Evolutionary conservation across 495 filamentous ascomycete genomes (phyloP).

Genomic region (Aspergillus carlsbadensis): DNA sequence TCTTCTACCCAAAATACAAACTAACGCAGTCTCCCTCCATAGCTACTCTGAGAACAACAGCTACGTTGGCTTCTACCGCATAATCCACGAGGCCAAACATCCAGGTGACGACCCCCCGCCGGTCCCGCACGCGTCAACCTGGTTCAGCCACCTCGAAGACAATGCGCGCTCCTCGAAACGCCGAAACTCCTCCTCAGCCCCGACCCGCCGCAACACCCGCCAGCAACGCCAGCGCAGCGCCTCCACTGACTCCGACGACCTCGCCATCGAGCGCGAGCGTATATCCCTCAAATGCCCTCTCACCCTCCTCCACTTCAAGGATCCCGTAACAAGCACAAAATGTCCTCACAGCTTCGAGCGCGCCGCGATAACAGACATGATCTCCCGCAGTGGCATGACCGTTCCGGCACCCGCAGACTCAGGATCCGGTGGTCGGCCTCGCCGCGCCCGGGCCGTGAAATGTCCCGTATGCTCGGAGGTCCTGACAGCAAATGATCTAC

Average conservation of each 20-base stretch:
- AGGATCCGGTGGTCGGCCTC: neutral
- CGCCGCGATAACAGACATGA: conserved; percentile 64
- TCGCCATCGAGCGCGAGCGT: conserved; percentile 67
- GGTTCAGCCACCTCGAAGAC: conserved; percentile 62
- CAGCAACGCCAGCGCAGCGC: conserved; percentile 7
- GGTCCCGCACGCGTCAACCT: conserved; percentile 66
- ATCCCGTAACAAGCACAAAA: conserved; percentile 71
- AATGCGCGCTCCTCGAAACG: conserved; percentile 9
- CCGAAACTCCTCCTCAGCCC: neutral
- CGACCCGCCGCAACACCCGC: conserved; percentile 2
- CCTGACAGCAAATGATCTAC: conserved; percentile 42
- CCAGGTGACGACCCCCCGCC: conserved; percentile 60
- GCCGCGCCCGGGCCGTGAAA: conserved; percentile 33
- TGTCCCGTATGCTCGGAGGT: conserved; percentile 50
- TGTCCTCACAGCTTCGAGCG: conserved; percentile 86
- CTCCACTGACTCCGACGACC: conserved; percentile 54
- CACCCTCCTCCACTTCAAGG: conserved; percentile 68
- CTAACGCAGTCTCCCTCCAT: neutral
- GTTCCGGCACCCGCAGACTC: conserved; percentile 24
- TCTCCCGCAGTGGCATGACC: conserved; percentile 37
- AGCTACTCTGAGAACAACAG: conserved; percentile 74
- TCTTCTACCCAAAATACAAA: neutral
- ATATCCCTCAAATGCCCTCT: conserved; percentile 77
- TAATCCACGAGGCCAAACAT: conserved; percentile 74
- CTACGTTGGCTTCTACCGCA: conserved; percentile 74